phyloP scores from a whole-genome alignment of 352 stramenopile species.

The Globisporangium emineosum region DNA sequence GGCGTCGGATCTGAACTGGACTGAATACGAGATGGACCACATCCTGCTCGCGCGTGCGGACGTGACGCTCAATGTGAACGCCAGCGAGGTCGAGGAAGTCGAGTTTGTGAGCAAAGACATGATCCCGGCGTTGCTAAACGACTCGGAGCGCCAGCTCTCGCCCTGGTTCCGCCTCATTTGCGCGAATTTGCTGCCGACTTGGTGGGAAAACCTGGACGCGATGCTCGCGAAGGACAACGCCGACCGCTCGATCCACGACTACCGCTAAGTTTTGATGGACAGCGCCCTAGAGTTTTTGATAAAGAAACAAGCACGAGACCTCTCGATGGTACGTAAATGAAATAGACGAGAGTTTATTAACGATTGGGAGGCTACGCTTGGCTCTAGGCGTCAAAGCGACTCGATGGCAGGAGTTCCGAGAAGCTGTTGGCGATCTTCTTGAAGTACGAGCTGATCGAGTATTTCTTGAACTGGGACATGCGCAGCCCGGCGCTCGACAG shows the following conservation, averaged over 20 bases:
- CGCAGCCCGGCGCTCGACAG: slow-evolving; percentile 69
- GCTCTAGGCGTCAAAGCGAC: slow-evolving; percentile 35
- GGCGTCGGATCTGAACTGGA: slow-evolving; percentile 89
- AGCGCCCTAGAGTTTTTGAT: neutral
- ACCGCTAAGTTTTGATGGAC: slow-evolving; percentile 23
- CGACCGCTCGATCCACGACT: slow-evolving; percentile 62
- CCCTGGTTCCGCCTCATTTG: slow-evolving; percentile 87
- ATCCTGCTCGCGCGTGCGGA: slow-evolving; percentile 91
- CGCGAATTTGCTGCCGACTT: slow-evolving; percentile 56
- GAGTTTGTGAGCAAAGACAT: slow-evolving; percentile 86
- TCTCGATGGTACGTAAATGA: neutral
- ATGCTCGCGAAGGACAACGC: slow-evolving; percentile 50
- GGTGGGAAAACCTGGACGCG: slow-evolving; percentile 70
- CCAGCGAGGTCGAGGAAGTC: slow-evolving; percentile 91
- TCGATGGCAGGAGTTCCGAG: slow-evolving; percentile 41
- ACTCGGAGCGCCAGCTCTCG: slow-evolving; percentile 58
- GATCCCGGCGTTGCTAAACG: slow-evolving; percentile 50
- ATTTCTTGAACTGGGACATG: slow-evolving; percentile 83
- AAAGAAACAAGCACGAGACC: neutral
- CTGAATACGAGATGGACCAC: slow-evolving; percentile 99
- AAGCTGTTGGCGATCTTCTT: slow-evolving; percentile 59
- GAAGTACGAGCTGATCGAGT: slow-evolving; percentile 79
- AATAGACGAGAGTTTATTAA: slow-evolving; percentile 9
- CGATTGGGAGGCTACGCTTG: neutral
- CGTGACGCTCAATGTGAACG: slow-evolving; percentile 86